Evolutionary conservation across 2,329 filamentous ascomycete species (phyloP).

Genomic region (Talaromyces marneffei): DNA sequence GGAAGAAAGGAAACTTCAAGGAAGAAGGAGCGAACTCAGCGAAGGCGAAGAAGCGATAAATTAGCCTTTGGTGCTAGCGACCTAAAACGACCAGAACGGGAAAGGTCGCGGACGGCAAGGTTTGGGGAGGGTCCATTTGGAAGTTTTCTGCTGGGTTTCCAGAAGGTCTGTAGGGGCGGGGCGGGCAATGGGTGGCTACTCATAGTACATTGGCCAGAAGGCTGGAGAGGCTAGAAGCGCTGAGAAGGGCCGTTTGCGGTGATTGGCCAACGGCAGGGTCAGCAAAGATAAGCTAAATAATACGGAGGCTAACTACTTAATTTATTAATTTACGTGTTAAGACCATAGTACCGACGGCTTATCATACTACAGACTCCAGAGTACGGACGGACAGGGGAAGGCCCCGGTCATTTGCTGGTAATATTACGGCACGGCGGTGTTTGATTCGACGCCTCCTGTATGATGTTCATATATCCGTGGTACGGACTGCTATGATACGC

Average conservation of each 20-base stretch:
- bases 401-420: neutral
- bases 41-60: neutral
- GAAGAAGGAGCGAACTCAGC: neutral
- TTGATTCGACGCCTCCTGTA: neutral
- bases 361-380: too few species aligned
- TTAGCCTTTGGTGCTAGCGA: neutral
- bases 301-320: neutral
- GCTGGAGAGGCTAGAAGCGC: neutral
- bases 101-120: neutral
- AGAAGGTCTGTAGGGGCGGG: conserved; percentile 21
- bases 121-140: neutral
- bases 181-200: conserved; percentile 6
- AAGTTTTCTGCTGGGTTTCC: conserved; percentile 17
- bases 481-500: neutral
- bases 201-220: neutral
- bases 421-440: neutral
- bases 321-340: neutral
- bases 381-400: neutral
- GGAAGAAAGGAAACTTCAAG: neutral
- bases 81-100: neutral
- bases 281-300: conserved; percentile 6
- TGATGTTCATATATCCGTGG: neutral
- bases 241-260: neutral
- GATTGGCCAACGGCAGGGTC: neutral
- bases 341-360: neutral